Percentiles rank a stretch among this genome's conserved stretches.
phyloP scores from a whole-genome alignment of 2,329 filamentous ascomycete genomes.

The Aspergillus udagawae region DNA sequence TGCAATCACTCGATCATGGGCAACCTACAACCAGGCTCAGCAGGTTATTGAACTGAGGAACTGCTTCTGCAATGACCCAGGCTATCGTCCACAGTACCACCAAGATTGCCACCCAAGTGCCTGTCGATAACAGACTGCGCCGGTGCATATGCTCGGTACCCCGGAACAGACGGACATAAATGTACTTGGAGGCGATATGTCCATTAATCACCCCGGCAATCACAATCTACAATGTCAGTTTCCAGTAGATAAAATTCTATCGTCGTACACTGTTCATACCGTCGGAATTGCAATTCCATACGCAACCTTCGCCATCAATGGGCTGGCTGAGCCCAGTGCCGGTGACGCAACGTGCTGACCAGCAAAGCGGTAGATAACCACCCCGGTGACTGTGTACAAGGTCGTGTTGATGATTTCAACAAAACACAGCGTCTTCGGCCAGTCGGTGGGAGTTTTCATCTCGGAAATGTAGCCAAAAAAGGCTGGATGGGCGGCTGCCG shows the following conservation, averaged over 20 bases:
- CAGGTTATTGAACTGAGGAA: conserved; percentile 64
- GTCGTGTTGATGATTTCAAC: conserved; percentile 55
- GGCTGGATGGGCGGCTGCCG: conserved; percentile 52
- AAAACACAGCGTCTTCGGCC: conserved; percentile 57
- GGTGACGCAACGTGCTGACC: conserved; percentile 60
- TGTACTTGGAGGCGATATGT: conserved; percentile 61
- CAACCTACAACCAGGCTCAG: conserved; percentile 52
- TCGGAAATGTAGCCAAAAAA: conserved; percentile 65
- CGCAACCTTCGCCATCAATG: conserved; percentile 56
- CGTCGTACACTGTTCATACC: conserved; percentile 11
- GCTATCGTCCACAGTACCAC: conserved; percentile 54
- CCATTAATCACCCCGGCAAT: conserved; percentile 66
- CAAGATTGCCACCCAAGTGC: conserved; percentile 57
- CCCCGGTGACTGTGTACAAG: conserved; percentile 62
- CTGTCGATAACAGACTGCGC: conserved; percentile 45
- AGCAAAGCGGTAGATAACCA: conserved; percentile 63
- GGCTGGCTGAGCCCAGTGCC: conserved; percentile 59
- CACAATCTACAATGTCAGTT: conserved; percentile 46
- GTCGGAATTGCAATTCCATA: conserved; percentile 66
- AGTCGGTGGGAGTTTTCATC: conserved; percentile 56
- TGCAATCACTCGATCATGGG: background rate
- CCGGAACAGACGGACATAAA: conserved; percentile 61
- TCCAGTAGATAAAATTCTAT: background rate
- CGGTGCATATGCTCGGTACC: conserved; percentile 51
- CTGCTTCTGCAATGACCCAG: conserved; percentile 64